These are phyloP conservation scores for Cyclotella kingstonii DNA, from an alignment of 108 stramenopile genomes.

Conservation along the genomic window DNA sequence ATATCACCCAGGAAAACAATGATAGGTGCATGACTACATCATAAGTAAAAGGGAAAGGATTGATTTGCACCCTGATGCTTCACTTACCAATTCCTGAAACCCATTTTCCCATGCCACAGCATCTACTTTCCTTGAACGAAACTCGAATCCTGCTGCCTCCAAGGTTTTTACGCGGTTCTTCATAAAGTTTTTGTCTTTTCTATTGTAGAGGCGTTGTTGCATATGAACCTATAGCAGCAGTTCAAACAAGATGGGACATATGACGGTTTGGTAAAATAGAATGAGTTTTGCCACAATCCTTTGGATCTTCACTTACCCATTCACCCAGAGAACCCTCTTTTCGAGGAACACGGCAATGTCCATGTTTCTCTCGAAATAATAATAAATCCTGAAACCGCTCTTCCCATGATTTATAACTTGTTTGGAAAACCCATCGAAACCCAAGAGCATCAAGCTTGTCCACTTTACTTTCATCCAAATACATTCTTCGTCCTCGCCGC, in stretches of 20 bases:
- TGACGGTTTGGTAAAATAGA: background rate
- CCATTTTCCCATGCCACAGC: background rate
- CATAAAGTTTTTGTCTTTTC: slow-evolving; percentile 5
- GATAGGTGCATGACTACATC: too few species aligned
- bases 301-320: slow-evolving; percentile 1
- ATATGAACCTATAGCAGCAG: background rate
- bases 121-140: slow-evolving; percentile 1
- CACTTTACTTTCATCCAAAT: background rate
- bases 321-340: slow-evolving; percentile 7
- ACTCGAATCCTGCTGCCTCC: slow-evolving; percentile 1
- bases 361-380: background rate
- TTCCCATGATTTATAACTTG: slow-evolving; percentile 1
- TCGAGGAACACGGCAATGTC: slow-evolving; percentile 8
- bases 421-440: slow-evolving; percentile 7
- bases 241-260: background rate
- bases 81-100: slow-evolving; percentile 8
- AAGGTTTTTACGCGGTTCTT: slow-evolving; percentile 1
- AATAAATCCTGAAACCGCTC: slow-evolving; percentile 13
- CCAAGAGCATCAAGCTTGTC: slow-evolving; percentile 2
- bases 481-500: background rate
- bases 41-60: too few species aligned
- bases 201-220: slow-evolving; percentile 2
- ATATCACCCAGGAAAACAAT: too few species aligned
- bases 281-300: background rate
- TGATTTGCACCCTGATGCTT: too few species aligned